Evolutionary conservation across 768 basidiomycete species (phyloP).

Genomic region (Strobilomyces confusus): DNA sequence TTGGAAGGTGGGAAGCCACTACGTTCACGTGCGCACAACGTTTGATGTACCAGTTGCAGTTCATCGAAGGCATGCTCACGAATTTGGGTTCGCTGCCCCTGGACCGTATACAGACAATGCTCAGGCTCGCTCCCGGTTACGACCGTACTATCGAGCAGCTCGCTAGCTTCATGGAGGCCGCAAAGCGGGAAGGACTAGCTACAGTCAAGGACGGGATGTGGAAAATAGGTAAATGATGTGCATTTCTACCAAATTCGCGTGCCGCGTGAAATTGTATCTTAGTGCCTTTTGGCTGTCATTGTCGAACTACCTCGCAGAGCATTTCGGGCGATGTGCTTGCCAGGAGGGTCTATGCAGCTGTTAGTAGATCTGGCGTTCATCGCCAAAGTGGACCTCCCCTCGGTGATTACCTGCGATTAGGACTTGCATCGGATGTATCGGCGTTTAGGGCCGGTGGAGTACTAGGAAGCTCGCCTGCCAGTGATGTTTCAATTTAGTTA

Average conservation of each 20-base stretch:
- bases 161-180: conserved; percentile 73
- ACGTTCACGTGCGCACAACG: neutral
- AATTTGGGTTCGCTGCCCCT: conserved; percentile 74
- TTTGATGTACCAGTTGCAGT: conserved; percentile 40
- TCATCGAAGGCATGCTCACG: conserved; percentile 88
- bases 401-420: no score
- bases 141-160: conserved; percentile 79
- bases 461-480: neutral
- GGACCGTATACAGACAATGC: conserved; percentile 86
- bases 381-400: no score
- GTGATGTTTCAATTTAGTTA: neutral
- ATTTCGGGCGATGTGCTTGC: no score
- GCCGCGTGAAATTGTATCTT: neutral
- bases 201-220: conserved; percentile 66
- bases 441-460: conserved; percentile 26
- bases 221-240: conserved; percentile 40
- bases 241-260: neutral
- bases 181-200: conserved; percentile 73
- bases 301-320: no score
- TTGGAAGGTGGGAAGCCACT: conserved; percentile 64
- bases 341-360: no score
- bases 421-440: conserved; percentile 7
- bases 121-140: conserved; percentile 80
- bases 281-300: no score
- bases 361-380: no score